A percentile compares a stretch with the other conserved stretches of the same genome.
Conservation (phyloP, 2,329 filamentous ascomycete genomes). For the Fusarium drepaniforme region DNA sequence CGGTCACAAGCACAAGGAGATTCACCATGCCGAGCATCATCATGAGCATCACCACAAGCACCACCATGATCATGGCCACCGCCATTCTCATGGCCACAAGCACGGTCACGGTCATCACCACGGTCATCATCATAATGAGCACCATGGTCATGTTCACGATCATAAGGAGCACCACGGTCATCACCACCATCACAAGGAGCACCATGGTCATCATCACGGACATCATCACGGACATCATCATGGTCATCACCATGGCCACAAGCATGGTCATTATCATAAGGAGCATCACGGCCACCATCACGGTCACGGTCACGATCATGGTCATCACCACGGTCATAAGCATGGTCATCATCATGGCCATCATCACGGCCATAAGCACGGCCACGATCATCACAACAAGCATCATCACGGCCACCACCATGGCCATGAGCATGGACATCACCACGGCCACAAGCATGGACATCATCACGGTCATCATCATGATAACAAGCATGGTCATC, state of each 20-base stretch:
- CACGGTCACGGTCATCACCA: conserved; percentile 15
- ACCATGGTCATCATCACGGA: neutral
- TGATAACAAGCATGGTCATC: neutral
- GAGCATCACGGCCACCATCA: neutral
- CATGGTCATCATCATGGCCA: neutral
- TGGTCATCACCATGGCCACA: neutral
- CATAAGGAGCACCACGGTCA: neutral
- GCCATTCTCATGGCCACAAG: conserved; percentile 4
- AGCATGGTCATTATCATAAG: neutral
- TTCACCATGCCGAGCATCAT: conserved; percentile 3
- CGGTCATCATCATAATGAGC: conserved; percentile 5
- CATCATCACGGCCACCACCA: neutral
- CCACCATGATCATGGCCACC: conserved; percentile 10
- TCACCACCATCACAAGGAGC: neutral
- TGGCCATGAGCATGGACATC: conserved; percentile 3
- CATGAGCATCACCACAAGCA: conserved; percentile 25
- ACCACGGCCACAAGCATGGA: conserved; percentile 4
- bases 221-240: conserved; percentile 7
- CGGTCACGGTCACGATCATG: neutral
- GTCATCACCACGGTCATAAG: neutral
- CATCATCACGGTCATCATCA: conserved; percentile 4
- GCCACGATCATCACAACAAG: neutral
- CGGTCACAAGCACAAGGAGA: conserved; percentile 2
- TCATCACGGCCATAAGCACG: neutral
- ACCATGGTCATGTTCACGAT: conserved; percentile 2